Evolutionary conservation across 1,284 basidiomycete genomes (phyloP).

Genomic region (Pholiota adiposa): DNA sequence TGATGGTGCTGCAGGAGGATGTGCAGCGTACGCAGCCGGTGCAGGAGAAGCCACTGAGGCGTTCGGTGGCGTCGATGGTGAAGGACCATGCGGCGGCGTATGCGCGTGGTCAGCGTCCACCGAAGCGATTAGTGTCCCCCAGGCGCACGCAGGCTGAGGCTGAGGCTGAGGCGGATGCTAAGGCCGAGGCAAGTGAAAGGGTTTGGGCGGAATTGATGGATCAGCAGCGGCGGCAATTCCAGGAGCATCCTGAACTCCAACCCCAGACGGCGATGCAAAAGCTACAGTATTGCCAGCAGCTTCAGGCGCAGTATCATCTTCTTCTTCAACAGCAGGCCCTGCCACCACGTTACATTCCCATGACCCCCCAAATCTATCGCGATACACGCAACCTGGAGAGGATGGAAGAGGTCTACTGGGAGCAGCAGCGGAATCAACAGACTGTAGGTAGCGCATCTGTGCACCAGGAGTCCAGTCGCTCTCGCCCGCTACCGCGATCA

Average conservation of each 20-base stretch:
- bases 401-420: neutral
- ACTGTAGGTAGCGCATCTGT: neutral
- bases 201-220: too few relatives aligned
- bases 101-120: neutral
- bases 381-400: neutral
- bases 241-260: too few relatives aligned
- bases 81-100: neutral
- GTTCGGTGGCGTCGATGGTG: neutral
- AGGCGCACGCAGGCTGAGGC: neutral
- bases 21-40: neutral
- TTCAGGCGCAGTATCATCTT: neutral
- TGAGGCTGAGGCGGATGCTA: neutral
- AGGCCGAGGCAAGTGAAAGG: too few relatives aligned
- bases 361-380: neutral
- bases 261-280: too few relatives aligned
- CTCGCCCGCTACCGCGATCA: neutral
- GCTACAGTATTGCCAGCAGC: neutral
- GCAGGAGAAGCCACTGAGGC: neutral
- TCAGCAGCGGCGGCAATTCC: neutral
- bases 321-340: too few relatives aligned
- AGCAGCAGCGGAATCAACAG: neutral
- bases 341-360: neutral
- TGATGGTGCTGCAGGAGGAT: neutral
- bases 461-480: neutral
- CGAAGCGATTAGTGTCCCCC: neutral